phyloP scores from a whole-genome alignment of 148 eudicot genomes.

The Heliamphora exappendiculata region DNA sequence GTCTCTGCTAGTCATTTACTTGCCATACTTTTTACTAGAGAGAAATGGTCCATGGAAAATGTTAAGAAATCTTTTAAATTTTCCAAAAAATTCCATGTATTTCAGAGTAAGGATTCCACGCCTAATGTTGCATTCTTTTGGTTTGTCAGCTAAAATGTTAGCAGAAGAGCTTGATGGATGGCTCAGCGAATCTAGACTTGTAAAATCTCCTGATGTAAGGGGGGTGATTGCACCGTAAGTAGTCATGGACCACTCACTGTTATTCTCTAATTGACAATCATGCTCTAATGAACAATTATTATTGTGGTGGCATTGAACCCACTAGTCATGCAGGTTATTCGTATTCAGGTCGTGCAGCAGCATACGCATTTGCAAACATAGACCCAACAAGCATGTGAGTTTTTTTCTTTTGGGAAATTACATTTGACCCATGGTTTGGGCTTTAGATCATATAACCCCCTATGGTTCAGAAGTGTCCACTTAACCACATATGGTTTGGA shows the following conservation, averaged over 20 bases:
- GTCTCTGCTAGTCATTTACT: not conserved
- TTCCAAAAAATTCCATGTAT: not conserved
- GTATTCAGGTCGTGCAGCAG: constrained; percentile 98
- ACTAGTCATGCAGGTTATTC: constrained; percentile 98
- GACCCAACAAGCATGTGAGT: constrained; percentile 84
- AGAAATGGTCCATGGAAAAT: not conserved
- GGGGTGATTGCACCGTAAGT: constrained; percentile 99
- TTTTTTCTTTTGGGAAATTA: no score
- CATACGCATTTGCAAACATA: constrained; percentile 89
- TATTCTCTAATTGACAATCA: not conserved
- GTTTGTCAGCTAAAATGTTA: constrained; percentile 57
- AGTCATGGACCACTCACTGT: not conserved
- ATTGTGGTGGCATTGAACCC: constrained; percentile 22
- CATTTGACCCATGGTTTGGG: no score
- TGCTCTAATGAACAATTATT: constrained; percentile 5
- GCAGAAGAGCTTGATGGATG: constrained; percentile 78
- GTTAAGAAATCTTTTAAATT: not conserved
- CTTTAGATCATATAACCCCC: no score
- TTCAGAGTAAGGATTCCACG: not conserved
- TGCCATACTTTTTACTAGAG: not conserved
- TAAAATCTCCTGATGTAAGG: constrained; percentile 82
- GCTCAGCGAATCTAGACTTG: constrained; percentile 58
- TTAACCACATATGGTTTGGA: no score
- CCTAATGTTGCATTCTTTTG: constrained; percentile 11
- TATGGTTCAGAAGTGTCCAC: no score